Base-by-base conservation (phyloP, 148 eudicot genomes). In the Cornus kousa region DNA sequence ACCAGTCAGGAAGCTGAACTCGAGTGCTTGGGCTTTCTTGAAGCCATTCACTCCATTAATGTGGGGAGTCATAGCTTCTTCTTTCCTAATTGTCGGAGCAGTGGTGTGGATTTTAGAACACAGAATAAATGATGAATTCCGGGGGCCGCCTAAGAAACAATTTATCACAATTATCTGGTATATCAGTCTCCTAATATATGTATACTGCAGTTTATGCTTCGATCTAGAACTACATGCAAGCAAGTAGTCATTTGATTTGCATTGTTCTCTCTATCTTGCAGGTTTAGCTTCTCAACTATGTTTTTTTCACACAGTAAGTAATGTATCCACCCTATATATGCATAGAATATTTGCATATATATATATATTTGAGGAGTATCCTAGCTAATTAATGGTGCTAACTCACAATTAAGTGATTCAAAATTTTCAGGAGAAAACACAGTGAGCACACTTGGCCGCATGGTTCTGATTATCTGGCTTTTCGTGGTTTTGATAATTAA, bases 61-160 rank as follows among this genome's bases (percentile, higher is more conserved):
- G 91, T 88, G 91, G 91, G 85, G 77, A 20, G 88, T 88, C 46
- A 84, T 86, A 31, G 87, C 85, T 16, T n/a, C 68, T 23, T 88
- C 83, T 79, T 86, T 88, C 81, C 87, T 88, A 13, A 40, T 84
- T 31, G 85, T 88, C 13, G 91, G 91, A 68, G 79, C 84, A 43
- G 91, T 88, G 33, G 87, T 88, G n/a, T 88, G 91, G 91, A 84
- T 88, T 67, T 77, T 88, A 60, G 91, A 88, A 73, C 91, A 88
- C 64, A 77, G 90, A 40, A 33, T 75, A 32, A 88, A 88, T 69
- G 80, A 82, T 28, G 90, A 88, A 22, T 88, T 88, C 60, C 86
- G 90, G 13, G 90, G 90, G 53, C 82, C 90, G 5, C 90, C 90
- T 73, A 79, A 72, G 77, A 83, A 88, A 39, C 90, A 88, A 70